Percentiles rank a stretch among this genome's conserved stretches.
phyloP scores from a whole-genome alignment of 352 stramenopile species.

The Aphanomyces cochlioides region DNA sequence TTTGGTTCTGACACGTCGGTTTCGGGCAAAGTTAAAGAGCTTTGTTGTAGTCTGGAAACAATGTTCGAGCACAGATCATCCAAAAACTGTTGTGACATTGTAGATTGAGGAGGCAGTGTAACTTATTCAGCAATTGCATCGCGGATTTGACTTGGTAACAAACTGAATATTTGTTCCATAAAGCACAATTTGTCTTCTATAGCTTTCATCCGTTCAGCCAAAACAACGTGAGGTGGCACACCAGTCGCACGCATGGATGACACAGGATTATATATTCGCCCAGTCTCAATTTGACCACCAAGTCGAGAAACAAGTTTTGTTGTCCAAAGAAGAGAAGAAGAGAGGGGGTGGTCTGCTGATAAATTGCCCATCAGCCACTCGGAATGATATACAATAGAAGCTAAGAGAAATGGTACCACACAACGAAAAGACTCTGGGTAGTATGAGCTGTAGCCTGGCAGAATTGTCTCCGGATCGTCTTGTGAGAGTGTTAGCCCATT shows the following conservation, averaged over 20 bases:
- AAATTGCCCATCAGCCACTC: neutral
- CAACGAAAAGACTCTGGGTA: neutral
- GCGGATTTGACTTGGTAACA: no score
- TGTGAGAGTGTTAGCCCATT: no score
- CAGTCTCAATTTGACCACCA: neutral
- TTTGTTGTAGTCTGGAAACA: no score
- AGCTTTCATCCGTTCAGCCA: neutral
- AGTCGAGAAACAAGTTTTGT: neutral
- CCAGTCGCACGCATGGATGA: neutral
- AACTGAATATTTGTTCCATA: no score
- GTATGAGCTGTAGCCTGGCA: neutral
- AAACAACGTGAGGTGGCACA: neutral
- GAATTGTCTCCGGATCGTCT: neutral
- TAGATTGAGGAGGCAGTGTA: no score
- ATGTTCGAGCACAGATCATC: no score
- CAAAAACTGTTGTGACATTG: no score
- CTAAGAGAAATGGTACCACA: neutral
- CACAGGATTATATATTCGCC: neutral
- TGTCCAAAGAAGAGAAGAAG: neutral
- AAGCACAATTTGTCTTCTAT: neutral
- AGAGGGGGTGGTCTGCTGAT: neutral
- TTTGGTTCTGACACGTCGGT: no score
- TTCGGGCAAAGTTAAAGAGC: no score
- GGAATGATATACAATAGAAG: neutral
- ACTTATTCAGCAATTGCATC: no score